Evolutionary conservation across 2,329 filamentous ascomycete species (phyloP).

Genomic region (Rachicladosporium sp.): DNA sequence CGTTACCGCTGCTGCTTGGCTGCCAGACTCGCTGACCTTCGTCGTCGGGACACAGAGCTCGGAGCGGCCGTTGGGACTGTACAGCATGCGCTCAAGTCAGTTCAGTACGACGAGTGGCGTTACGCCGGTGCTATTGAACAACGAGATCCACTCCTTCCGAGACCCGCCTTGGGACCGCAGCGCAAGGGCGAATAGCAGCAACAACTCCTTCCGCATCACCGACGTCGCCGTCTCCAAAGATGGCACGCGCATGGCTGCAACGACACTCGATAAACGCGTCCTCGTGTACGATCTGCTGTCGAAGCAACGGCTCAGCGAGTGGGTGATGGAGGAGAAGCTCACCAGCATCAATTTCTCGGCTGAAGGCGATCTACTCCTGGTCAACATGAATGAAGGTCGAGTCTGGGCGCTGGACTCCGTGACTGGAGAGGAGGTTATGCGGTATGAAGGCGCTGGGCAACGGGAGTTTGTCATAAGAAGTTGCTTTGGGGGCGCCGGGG

Average conservation of each 20-base stretch:
- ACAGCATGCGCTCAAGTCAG: constrained; percentile 13
- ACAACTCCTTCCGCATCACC: constrained; percentile 60
- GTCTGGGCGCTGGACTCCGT: constrained; percentile 69
- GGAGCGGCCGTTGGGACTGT: constrained; percentile 51
- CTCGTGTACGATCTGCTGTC: constrained; percentile 73
- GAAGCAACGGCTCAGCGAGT: constrained; percentile 44
- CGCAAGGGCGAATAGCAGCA: constrained; percentile 34
- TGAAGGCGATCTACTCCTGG: constrained; percentile 68
- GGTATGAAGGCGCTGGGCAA: constrained; percentile 64
- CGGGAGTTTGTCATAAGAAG: constrained; percentile 70
- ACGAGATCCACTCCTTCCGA: constrained; percentile 25
- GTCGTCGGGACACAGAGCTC: constrained; percentile 67
- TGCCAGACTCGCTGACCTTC: constrained; percentile 62
- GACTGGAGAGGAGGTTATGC: constrained; percentile 57
- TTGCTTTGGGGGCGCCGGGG: constrained; percentile 75
- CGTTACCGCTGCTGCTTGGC: constrained; percentile 84
- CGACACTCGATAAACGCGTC: constrained; percentile 57
- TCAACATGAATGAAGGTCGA: constrained; percentile 61
- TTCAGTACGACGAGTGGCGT: background rate
- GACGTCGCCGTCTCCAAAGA: constrained; percentile 75
- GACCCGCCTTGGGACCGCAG: constrained; percentile 36
- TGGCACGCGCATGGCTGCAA: constrained; percentile 66
- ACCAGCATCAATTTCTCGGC: constrained; percentile 71
- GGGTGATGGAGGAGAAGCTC: constrained; percentile 55
- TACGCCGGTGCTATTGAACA: constrained; percentile 12